phyloP scores from a whole-genome alignment of 1,139 yeast species.

The Scheffersomyces illinoinensis region DNA sequence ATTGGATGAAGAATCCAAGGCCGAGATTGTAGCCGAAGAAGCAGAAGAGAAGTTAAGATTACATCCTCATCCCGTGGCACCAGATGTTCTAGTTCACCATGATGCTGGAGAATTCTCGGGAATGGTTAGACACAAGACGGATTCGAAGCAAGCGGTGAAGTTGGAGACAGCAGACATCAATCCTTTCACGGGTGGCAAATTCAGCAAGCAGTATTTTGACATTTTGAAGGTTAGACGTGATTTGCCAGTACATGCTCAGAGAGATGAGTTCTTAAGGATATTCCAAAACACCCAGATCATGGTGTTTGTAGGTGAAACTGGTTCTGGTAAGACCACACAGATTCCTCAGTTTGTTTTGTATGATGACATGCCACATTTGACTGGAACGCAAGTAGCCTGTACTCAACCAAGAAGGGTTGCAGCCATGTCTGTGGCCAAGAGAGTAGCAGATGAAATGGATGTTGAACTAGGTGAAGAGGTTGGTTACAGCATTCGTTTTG shows the following conservation, averaged over 20 bases:
- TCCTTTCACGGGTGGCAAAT: slow-evolving; percentile 74
- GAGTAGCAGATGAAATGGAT: slow-evolving; percentile 97
- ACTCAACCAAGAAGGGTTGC: slow-evolving; percentile 98
- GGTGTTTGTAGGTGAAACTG: slow-evolving; percentile 99
- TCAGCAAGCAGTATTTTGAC: slow-evolving; percentile 67
- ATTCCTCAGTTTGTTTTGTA: slow-evolving; percentile 93
- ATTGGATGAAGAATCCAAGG: slow-evolving; percentile 43
- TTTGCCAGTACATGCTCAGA: slow-evolving; percentile 91
- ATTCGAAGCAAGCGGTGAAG: slow-evolving; percentile 65
- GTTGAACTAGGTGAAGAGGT: slow-evolving; percentile 89
- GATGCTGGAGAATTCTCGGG: slow-evolving; percentile 59
- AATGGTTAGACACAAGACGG: slow-evolving; percentile 64
- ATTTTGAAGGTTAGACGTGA: slow-evolving; percentile 79
- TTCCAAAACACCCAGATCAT: slow-evolving; percentile 89
- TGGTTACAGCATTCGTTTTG: slow-evolving; percentile 92
- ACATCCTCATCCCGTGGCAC: slow-evolving; percentile 35
- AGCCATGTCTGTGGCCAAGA: slow-evolving; percentile 94
- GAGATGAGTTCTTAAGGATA: slow-evolving; percentile 80
- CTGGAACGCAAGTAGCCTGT: slow-evolving; percentile 85
- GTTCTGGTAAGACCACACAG: slow-evolving; percentile 97
- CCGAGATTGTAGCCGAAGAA: slow-evolving; percentile 56
- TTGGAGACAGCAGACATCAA: slow-evolving; percentile 67
- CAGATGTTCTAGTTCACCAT: slow-evolving; percentile 24
- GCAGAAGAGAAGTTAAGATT: slow-evolving; percentile 48
- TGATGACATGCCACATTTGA: slow-evolving; percentile 85